A percentile compares a stretch with the other conserved stretches of the same genome.
Conservation (phyloP, 2,329 filamentous ascomycete genomes). For the Exophiala dermatitidis region DNA sequence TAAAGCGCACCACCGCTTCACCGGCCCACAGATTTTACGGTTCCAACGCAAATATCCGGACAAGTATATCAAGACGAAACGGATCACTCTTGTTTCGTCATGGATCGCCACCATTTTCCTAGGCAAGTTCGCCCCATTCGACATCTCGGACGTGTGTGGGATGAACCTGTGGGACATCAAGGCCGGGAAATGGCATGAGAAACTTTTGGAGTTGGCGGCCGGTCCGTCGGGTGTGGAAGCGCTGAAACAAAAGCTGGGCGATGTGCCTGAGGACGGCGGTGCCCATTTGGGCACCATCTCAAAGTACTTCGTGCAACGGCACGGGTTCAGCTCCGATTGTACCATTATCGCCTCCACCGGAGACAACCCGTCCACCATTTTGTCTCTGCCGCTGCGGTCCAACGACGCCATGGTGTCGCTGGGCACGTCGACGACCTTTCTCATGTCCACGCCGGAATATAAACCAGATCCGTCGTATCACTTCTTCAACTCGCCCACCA, state of each 20-base stretch:
- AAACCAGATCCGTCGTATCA: conserved; percentile 85
- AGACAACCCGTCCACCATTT: conserved; percentile 92
- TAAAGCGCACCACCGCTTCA: conserved; percentile 94
- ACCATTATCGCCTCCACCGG: conserved; percentile 82
- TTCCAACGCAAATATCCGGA: conserved; percentile 73
- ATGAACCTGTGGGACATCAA: conserved; percentile 96
- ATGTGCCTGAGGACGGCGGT: conserved; percentile 73
- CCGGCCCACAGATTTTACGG: conserved; percentile 89
- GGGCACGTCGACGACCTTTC: conserved; percentile 91
- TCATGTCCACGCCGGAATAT: conserved; percentile 93
- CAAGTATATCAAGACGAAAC: conserved; percentile 69
- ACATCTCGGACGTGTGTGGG: conserved; percentile 89
- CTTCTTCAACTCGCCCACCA: conserved; percentile 97
- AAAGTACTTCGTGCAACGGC: conserved; percentile 68
- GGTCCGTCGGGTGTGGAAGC: conserved; percentile 56
- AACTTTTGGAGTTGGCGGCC: conserved; percentile 67
- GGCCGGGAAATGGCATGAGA: conserved; percentile 63
- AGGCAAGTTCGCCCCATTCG: conserved; percentile 76
- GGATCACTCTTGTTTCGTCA: conserved; percentile 90
- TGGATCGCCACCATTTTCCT: conserved; percentile 89
- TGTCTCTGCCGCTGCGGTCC: conserved; percentile 76
- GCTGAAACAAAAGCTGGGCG: conserved; percentile 70
- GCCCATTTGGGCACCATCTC: conserved; percentile 68
- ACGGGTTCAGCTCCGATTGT: conserved; percentile 69
- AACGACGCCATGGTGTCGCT: conserved; percentile 91